Base-by-base conservation (phyloP, 2,329 filamentous ascomycete genomes). In the Orbilia brochopaga region DNA sequence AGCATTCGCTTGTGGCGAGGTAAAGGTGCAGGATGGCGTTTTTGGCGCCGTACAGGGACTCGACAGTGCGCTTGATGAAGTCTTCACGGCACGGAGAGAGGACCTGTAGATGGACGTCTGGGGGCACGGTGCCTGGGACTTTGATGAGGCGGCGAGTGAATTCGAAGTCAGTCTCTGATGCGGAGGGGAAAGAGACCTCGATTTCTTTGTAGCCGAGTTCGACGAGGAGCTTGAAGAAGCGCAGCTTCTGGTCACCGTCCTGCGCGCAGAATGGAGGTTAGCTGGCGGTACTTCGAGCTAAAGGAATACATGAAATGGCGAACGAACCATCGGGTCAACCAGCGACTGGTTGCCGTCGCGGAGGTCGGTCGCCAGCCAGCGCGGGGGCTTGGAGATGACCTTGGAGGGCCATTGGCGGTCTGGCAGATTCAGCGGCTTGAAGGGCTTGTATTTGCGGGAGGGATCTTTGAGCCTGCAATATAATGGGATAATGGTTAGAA, bases 141-240 rank as follows among this genome's bases (percentile, higher is more conserved):
- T 95, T 88, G 74, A 97, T 87, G 75, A 97, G 83, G 77, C 88
- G 87, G 75, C 91, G 85, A 44, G 92, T 96, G 79, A 97, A 97
- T 83, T 96, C 91, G 82, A 92, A 97, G 82, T 97, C 94, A 78
- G 90, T 96, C 79, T 96, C 89, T 42, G 92, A 96, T 13, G 93
- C 92, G 0, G 92, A 96, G 55, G 93, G 93, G 81, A 96, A 97
- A 2, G 92, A 94, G 19, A 97, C 89, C 79, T 97, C 93, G 75
- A 97, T 97, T 81, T 97, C 93, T 82, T 97, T 97, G 85, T 95
- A 97, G 76, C 94, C 93, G 55, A 97, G 85, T 73, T 93, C 87
- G 77, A 89, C 87, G 60, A 97, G 86, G 91, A 96, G 95, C 81
- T 92, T 88, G 84, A 97, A 97, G 84, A 92, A 97, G 73, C 85